Percentiles rank a stretch among this genome's conserved stretches.
These are phyloP conservation scores for Anisogramma anomala DNA, from an alignment of 2,329 filamentous ascomycete species.

Conservation along the genomic window DNA sequence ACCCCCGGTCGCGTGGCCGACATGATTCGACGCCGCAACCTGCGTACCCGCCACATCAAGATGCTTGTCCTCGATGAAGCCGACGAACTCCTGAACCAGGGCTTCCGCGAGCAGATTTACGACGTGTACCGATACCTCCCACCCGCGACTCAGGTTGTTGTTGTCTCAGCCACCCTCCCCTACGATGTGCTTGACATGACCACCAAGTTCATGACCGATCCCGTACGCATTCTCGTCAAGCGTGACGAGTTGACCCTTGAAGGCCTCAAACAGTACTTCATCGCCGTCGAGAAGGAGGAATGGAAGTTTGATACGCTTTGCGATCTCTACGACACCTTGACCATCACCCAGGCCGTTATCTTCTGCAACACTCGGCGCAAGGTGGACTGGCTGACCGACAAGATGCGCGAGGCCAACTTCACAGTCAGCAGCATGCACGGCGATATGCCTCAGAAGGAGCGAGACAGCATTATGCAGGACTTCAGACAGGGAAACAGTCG, in stretches of 20 bases:
- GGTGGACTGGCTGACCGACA: conserved; percentile 99
- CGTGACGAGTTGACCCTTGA: conserved; percentile 99
- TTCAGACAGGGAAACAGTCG: conserved; percentile 97
- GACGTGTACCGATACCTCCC: conserved; percentile 99
- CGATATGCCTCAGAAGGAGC: conserved; percentile 96
- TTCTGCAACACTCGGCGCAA: conserved; percentile 99
- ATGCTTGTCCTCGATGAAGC: conserved; percentile 99
- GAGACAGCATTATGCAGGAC: conserved; percentile 99
- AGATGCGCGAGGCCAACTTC: conserved; percentile 97
- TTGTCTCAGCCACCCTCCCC: conserved; percentile 96
- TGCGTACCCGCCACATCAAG: conserved; percentile 98
- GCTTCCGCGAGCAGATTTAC: conserved; percentile 99
- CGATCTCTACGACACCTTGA: conserved; percentile 98
- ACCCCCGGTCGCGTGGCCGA: conserved; percentile 97
- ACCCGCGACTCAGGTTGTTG: conserved; percentile 95
- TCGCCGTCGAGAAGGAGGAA: conserved; percentile 99
- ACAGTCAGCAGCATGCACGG: conserved; percentile 99
- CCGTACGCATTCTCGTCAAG: conserved; percentile 98
- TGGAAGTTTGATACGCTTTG: conserved; percentile 99
- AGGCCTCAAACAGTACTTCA: conserved; percentile 99
- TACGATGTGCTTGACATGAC: conserved; percentile 99
- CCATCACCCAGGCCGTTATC: conserved; percentile 98
- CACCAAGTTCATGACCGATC: conserved; percentile 99
- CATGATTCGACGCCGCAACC: conserved; percentile 97
- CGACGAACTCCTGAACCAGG: conserved; percentile 89